Evolutionary conservation across 2,329 filamentous ascomycete genomes (phyloP).

Genomic region (Scedosporium dehoogii): DNA sequence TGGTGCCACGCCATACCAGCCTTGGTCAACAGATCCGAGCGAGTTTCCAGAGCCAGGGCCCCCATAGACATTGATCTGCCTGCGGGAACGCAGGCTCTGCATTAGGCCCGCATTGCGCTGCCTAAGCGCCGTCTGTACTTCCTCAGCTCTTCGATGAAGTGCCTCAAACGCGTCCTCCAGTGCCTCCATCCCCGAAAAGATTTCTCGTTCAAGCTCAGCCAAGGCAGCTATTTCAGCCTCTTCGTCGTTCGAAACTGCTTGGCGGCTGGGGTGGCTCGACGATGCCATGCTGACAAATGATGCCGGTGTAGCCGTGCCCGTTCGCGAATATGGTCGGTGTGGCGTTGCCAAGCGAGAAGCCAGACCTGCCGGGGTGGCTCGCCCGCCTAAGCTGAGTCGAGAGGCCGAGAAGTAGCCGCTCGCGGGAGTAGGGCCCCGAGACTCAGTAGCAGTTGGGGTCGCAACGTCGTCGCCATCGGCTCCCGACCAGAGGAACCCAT

Average conservation of each 20-base stretch:
- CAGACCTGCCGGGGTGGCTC: constrained; percentile 1
- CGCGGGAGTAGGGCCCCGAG: constrained; percentile 44
- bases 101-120: constrained; percentile 73
- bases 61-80: constrained; percentile 44
- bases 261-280: constrained; percentile 33
- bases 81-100: constrained; percentile 51
- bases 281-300: constrained; percentile 51
- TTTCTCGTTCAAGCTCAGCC: constrained; percentile 85
- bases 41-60: constrained; percentile 34
- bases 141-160: constrained; percentile 76
- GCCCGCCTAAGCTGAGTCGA: constrained; percentile 23
- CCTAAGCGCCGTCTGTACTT: constrained; percentile 66
- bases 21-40: constrained; percentile 22
- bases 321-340: constrained; percentile 42
- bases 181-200: constrained; percentile 88
- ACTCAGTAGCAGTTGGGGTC: constrained; percentile 33
- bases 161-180: constrained; percentile 90
- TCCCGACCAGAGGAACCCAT: constrained; percentile 91
- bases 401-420: constrained; percentile 31
- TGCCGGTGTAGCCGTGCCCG: constrained; percentile 47
- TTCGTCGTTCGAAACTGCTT: constrained; percentile 78
- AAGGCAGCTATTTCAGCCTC: constrained; percentile 86
- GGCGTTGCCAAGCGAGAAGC: constrained; percentile 27
- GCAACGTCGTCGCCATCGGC: constrained; percentile 53
- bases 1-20: constrained; percentile 35